These are phyloP conservation scores for Thalassiosira mediterranea DNA, from an alignment of 352 stramenopile genomes.

Conservation along the genomic window DNA sequence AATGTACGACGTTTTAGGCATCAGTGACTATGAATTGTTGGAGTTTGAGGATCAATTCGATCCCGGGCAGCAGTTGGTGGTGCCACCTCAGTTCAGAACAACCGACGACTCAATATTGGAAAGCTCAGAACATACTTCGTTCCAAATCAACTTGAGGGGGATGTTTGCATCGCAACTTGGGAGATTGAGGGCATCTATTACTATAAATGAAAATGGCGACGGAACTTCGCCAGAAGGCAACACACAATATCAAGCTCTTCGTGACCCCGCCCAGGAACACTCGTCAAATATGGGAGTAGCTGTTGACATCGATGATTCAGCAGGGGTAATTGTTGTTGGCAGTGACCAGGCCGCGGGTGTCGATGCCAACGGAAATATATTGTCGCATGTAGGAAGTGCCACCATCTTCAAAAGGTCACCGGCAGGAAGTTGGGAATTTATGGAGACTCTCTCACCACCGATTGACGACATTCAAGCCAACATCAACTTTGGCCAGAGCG, in stretches of 20 bases:
- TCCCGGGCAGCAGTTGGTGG: slow-evolving; percentile 30
- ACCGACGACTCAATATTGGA: slow-evolving; percentile 91
- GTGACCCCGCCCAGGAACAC: slow-evolving; percentile 41
- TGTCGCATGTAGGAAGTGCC: slow-evolving; percentile 58
- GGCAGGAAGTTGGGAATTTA: slow-evolving; percentile 53
- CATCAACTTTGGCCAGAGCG: slow-evolving; percentile 51
- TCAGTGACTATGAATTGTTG: slow-evolving; percentile 88
- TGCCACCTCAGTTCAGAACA: slow-evolving; percentile 87
- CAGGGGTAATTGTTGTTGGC: slow-evolving; percentile 62
- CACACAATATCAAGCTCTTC: slow-evolving; percentile 44
- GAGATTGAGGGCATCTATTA: slow-evolving; percentile 87
- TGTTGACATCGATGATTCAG: slow-evolving; percentile 53
- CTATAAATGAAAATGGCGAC: slow-evolving; percentile 91
- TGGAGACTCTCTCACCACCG: slow-evolving; percentile 53
- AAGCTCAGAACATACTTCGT: slow-evolving; percentile 89
- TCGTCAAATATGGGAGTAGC: slow-evolving; percentile 58
- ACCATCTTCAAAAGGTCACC: slow-evolving; percentile 65
- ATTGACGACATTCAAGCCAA: slow-evolving; percentile 29
- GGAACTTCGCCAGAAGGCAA: slow-evolving; percentile 74
- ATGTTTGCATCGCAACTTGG: slow-evolving; percentile 91
- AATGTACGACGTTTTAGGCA: slow-evolving; percentile 89
- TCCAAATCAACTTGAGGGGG: slow-evolving; percentile 90
- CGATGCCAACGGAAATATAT: slow-evolving; percentile 35
- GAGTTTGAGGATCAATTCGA: slow-evolving; percentile 54
- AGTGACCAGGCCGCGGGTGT: slow-evolving; percentile 49